A percentile compares a stretch with the other conserved stretches of the same genome.
These are phyloP conservation scores for Clarireedia homoeocarpa DNA, from an alignment of 2,329 filamentous ascomycete genomes.

Conservation along the genomic window DNA sequence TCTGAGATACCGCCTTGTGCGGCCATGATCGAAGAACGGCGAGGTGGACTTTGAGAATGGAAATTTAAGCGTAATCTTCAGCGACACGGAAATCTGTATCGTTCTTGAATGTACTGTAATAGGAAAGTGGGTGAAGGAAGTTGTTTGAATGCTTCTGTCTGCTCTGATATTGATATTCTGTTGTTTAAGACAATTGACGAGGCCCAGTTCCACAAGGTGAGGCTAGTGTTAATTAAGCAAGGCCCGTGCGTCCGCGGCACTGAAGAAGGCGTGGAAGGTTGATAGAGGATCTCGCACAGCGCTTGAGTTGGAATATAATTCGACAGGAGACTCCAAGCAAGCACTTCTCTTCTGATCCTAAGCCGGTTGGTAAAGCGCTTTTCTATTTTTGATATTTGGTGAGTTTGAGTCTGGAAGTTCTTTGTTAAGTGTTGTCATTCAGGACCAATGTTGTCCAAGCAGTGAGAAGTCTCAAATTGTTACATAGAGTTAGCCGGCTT, in stretches of 20 bases:
- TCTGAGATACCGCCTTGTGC: conserved; percentile 53
- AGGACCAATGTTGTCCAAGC: too few relatives aligned
- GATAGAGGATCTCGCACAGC: too few relatives aligned
- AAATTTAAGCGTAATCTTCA: neutral
- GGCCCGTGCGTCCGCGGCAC: conserved; percentile 2
- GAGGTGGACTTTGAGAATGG: neutral
- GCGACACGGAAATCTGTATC: neutral
- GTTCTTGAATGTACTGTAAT: neutral
- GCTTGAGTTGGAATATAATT: neutral
- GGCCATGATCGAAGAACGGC: conserved; percentile 14
- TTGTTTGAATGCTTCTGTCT: neutral
- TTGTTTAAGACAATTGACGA: conserved; percentile 8
- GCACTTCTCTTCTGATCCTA: too few relatives aligned
- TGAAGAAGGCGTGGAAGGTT: neutral
- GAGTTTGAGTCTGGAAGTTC: neutral
- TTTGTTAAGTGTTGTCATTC: too few relatives aligned
- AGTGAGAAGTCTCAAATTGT: neutral
- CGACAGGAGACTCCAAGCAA: neutral
- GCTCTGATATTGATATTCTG: conserved; percentile 7
- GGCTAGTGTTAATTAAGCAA: neutral
- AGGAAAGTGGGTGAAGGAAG: neutral
- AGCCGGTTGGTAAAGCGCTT: too few relatives aligned
- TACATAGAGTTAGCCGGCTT: too few relatives aligned
- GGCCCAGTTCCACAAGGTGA: conserved; percentile 6
- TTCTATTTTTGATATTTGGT: neutral